Evolutionary conservation across 345 rosid species (phyloP), one percentile per base, ranked within the genome.

Genomic region (Hevea brasiliensis): DNA sequence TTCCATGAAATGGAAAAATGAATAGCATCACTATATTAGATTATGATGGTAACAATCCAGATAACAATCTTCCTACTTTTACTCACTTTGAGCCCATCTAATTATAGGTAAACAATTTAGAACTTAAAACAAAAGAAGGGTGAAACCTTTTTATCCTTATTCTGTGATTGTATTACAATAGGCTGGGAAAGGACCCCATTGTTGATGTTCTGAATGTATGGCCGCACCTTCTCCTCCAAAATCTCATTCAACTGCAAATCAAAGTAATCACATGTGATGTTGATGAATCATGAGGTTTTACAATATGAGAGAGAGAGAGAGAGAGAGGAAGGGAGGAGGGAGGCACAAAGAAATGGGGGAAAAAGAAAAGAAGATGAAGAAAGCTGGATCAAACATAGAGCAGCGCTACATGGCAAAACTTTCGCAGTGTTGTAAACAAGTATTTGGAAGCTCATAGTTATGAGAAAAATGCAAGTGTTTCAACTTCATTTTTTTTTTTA

Each of bases 201-300:
- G 70, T 79, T 84, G 1, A 74, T 73, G 53, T 88, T 87, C 83
- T 86, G 84, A 68, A 87, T 67, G 83, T 69, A 89, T 2, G 97
- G 97, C 44, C 82, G 86, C 65, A 90, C 92, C 86, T 94, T 91
- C 87, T 94, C 90, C 82, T 85, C 92, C 87, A 93, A 77, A 85
- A 89, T 82, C 72, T 91, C 88, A 68, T 87, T 90, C 83, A 94
- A 82, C 97, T 94, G 82, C 64, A 64, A 64, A 67, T 14, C 60
- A 72, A 74, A 56, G 57, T 73, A 57, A 73, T 61, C 26, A 48
- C 6, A 62, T n/a, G 24, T 6, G 57, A 40, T 12, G 17, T 47
- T 44, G 24, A 26, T 57, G 32, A 35, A 35, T 18, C 40, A 45
- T 44, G 45, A 45, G 35, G 23, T 9, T 24, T 26, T 26, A 12